Conservation (phyloP, 352 stramenopile genomes). For the Globisporangium acanthophoron region DNA sequence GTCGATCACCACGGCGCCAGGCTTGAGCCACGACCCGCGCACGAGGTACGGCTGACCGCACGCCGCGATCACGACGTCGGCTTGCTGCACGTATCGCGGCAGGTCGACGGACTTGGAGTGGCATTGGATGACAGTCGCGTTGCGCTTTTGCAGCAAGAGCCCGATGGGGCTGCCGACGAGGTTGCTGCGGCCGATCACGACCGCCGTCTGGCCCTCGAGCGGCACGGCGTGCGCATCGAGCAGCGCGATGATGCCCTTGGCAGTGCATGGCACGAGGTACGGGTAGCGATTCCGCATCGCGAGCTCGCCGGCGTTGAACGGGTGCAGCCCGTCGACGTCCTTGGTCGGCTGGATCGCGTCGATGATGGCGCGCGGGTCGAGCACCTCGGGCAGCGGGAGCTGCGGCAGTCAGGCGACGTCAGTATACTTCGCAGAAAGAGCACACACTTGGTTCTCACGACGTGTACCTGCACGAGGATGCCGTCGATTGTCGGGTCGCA, state of each 20-base stretch:
- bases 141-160: constrained; percentile 92
- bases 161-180: constrained; percentile 97
- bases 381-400: constrained; percentile 91
- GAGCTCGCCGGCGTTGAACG: constrained; percentile 95
- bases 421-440: not conserved
- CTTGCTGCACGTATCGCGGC: constrained; percentile 79
- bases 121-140: constrained; percentile 98
- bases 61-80: constrained; percentile 97
- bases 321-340: constrained; percentile 98
- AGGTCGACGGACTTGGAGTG: constrained; percentile 94
- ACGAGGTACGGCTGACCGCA: constrained; percentile 95
- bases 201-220: constrained; percentile 92
- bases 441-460: not conserved
- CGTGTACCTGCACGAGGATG: constrained; percentile 78
- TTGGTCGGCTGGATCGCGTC: constrained; percentile 92
- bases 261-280: constrained; percentile 95
- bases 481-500: constrained; percentile 70
- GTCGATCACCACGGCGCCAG: constrained; percentile 96
- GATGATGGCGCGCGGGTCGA: constrained; percentile 93
- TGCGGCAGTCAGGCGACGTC: constrained; percentile 8
- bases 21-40: constrained; percentile 95
- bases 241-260: constrained; percentile 96
- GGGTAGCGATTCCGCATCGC: constrained; percentile 80
- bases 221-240: constrained; percentile 86
- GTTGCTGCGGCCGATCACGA: constrained; percentile 97